A percentile compares a stretch with the other conserved stretches of the same genome.
Conservation (phyloP, 768 basidiomycete genomes). For the Sarcodon sp. region DNA sequence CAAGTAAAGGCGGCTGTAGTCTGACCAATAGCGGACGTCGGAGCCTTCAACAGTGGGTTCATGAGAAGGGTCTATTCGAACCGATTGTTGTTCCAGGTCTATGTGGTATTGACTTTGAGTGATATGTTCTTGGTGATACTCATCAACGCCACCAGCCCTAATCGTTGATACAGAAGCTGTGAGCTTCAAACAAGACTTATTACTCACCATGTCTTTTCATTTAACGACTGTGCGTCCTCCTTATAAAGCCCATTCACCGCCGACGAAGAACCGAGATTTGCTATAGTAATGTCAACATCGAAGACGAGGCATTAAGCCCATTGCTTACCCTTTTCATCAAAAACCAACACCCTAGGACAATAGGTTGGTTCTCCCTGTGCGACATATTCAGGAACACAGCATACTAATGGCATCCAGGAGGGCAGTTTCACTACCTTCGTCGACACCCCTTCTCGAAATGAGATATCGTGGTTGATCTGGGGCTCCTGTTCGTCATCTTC, state of each 20-base stretch:
- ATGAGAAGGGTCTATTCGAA: not conserved
- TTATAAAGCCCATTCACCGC: conserved; percentile 25
- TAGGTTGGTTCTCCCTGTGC: conserved; percentile 32
- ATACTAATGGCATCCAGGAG: not conserved
- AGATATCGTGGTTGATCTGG: conserved; percentile 38
- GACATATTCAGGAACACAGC: conserved; percentile 2
- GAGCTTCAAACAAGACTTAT: conserved; percentile 1
- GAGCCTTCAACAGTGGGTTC: conserved; percentile 4
- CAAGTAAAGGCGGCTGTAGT: conserved; percentile 53
- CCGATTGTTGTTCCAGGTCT: conserved; percentile 18
- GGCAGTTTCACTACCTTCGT: conserved; percentile 26
- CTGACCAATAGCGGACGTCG: conserved; percentile 52
- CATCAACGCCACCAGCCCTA: conserved; percentile 23
- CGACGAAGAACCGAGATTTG: conserved; percentile 50
- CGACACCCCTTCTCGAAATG: conserved; percentile 51
- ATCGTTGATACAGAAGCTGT: not conserved
- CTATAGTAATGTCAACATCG: conserved; percentile 22
- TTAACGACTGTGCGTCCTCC: conserved; percentile 13
- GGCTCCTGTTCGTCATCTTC: conserved; percentile 27
- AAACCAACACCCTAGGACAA: conserved; percentile 51
- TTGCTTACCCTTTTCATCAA: conserved; percentile 52
- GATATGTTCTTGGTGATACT: conserved; percentile 41
- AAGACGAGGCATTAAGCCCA: not conserved
- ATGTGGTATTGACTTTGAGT: conserved; percentile 42
- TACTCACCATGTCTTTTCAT: conserved; percentile 1